Base-by-base conservation (phyloP, 2,329 filamentous ascomycete species). In the Trichoderma sp. region DNA sequence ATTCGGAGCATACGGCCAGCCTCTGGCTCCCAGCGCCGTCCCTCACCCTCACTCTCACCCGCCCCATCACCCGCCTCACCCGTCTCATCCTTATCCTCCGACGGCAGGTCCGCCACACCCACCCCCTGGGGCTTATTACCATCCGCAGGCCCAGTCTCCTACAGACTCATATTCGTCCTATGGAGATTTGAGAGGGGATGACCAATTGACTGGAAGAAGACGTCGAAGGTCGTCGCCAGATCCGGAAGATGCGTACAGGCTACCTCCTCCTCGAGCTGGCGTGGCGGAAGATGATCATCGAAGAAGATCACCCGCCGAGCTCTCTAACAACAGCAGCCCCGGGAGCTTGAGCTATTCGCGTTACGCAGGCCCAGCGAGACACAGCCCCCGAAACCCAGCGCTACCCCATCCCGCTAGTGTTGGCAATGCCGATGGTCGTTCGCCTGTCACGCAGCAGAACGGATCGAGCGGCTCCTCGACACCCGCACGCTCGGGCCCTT, bases 1-100 rank as follows among this genome's bases (percentile, higher is more conserved):
- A 7, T 91, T 87, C 78, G 89, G 89, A 27, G 88, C 89, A 0
- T 91, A 90, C 77, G 89, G 89, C 11, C 89, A 91, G 77, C 89
- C 89, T 24, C 78, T 91, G 59, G 84, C 84, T n/a, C 82, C 81
- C 24, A 81, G 79, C 60, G 76, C 81, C 18, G 78, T 81, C n/a
- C 80, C 81, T 65, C 72, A 69, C 16, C 56, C 71, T 11, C 78
- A 76, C 53, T 31, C 62, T 41, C 62, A 64, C 14, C 33, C 33
- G n/a, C 62, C 31, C 11, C 62, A 31, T 27, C 62, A 64, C 62
- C 62, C 63, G 35, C 63, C 21, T 27, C 63, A 66, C 24, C 78
- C 77, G 12, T 76, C 80, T 53, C 80, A 81, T 75, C 77, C 79
- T 11, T 79, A 76, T 59, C 73, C 75, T 38, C 76, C 75, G 18